Evolutionary conservation across 1,284 basidiomycete genomes (phyloP).

Genomic region (Peniophora sp.): DNA sequence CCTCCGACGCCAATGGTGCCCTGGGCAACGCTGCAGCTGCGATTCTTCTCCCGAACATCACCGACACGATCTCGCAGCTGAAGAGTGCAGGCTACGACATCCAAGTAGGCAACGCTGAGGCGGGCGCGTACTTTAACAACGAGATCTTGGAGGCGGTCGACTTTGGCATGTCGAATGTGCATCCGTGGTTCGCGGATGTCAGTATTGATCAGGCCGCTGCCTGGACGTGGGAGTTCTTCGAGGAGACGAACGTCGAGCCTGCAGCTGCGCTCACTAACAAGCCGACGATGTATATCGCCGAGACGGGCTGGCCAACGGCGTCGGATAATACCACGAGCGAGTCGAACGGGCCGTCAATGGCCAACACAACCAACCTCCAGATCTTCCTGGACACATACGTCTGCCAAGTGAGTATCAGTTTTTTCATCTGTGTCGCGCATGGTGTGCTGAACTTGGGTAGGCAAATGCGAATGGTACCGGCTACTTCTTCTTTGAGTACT

Average conservation of each 20-base stretch:
- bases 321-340: constrained; percentile 48
- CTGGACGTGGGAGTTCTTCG: constrained; percentile 58
- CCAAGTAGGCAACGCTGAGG: constrained; percentile 85
- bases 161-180: constrained; percentile 75
- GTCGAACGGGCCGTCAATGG: constrained; percentile 60
- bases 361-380: constrained; percentile 64
- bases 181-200: constrained; percentile 79
- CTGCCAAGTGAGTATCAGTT: constrained; percentile 39
- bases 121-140: constrained; percentile 79
- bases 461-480: constrained; percentile 74
- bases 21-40: constrained; percentile 47
- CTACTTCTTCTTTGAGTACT: constrained; percentile 86
- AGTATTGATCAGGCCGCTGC: constrained; percentile 61
- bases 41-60: constrained; percentile 58
- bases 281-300: constrained; percentile 79
- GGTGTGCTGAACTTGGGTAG: too few relatives aligned
- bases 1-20: constrained; percentile 39
- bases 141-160: constrained; percentile 65
- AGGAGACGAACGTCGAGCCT: constrained; percentile 46
- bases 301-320: constrained; percentile 88
- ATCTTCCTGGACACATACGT: constrained; percentile 80
- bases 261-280: constrained; percentile 49
- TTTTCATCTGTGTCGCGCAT: too few relatives aligned
- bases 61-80: constrained; percentile 54
- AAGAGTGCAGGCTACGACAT: constrained; percentile 45